These are phyloP conservation scores for Dendrobium chrysotoxum DNA, from an alignment of 106 monocot genomes.

Conservation along the genomic window DNA sequence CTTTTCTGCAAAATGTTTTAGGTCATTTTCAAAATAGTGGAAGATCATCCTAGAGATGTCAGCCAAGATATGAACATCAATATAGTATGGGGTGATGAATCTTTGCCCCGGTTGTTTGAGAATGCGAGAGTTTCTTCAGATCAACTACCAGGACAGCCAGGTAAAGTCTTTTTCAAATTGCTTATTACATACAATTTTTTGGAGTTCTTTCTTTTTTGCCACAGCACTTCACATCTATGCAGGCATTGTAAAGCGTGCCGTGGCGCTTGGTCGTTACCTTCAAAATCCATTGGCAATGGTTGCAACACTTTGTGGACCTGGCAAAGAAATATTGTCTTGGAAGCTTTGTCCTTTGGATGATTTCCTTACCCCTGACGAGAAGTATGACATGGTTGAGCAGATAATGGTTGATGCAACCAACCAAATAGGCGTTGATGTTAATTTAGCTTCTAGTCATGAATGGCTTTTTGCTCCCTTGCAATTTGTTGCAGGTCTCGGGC, in stretches of 20 bases:
- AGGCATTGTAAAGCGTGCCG: conserved; percentile 96
- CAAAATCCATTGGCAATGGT: conserved; percentile 98
- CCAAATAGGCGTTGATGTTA: conserved; percentile 85
- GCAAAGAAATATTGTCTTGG: conserved; percentile 93
- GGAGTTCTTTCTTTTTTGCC: not conserved
- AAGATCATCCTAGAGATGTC: conserved; percentile 85
- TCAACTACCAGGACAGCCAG: conserved; percentile 86
- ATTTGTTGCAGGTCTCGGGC: conserved; percentile 89
- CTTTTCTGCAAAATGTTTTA: conserved; percentile 14
- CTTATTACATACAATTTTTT: not conserved
- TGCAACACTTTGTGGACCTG: conserved; percentile 90
- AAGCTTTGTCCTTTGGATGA: conserved; percentile 75
- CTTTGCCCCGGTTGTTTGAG: conserved; percentile 81
- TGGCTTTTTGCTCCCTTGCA: conserved; percentile 94
- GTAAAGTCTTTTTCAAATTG: conserved; percentile 22
- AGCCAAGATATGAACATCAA: conserved; percentile 60
- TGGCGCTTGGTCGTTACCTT: conserved; percentile 83
- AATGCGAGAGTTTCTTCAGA: conserved; percentile 77
- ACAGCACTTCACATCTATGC: conserved; percentile 2
- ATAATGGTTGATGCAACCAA: conserved; percentile 97
- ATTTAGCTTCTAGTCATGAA: conserved; percentile 91
- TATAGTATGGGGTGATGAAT: conserved; percentile 80
- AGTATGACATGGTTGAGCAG: conserved; percentile 90
- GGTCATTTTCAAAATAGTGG: conserved; percentile 88
- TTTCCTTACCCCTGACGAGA: conserved; percentile 86